Percentiles rank a stretch among this genome's conserved stretches.
Evolutionary conservation across 1,284 basidiomycete genomes (phyloP).

Genomic region (Marasmius sp.): DNA sequence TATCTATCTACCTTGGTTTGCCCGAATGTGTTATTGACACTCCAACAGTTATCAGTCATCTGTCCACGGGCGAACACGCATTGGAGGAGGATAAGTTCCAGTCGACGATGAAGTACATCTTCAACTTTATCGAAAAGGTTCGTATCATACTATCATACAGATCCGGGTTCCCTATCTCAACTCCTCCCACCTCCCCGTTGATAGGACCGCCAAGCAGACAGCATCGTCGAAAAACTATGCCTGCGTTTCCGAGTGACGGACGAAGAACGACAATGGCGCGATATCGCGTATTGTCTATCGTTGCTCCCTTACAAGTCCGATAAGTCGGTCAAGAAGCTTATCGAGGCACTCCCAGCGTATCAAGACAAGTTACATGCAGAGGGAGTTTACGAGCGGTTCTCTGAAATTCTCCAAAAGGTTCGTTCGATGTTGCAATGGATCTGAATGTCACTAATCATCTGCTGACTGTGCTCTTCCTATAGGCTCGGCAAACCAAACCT

Average conservation of each 20-base stretch:
- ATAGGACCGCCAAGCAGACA: constrained; percentile 94
- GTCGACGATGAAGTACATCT: constrained; percentile 93
- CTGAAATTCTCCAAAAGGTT: constrained; percentile 76
- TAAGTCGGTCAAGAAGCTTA: constrained; percentile 92
- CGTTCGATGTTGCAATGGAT: constrained; percentile 1
- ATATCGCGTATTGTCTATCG: constrained; percentile 95
- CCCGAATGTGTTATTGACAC: constrained; percentile 3
- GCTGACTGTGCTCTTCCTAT: constrained; percentile 1
- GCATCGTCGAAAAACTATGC: constrained; percentile 92
- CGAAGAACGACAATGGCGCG: constrained; percentile 94
- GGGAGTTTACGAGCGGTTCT: constrained; percentile 81
- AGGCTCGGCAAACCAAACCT: constrained; percentile 84
- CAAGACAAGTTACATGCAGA: constrained; percentile 95
- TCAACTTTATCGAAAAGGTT: constrained; percentile 96
- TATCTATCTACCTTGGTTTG: neutral
- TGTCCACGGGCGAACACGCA: constrained; percentile 91
- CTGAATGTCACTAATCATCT: neutral
- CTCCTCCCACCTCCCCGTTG: neutral
- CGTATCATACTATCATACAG: constrained; percentile 10
- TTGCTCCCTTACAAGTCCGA: constrained; percentile 97
- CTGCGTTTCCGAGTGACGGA: constrained; percentile 90
- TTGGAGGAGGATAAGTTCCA: constrained; percentile 93
- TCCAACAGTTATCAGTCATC: constrained; percentile 82
- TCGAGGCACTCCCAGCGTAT: constrained; percentile 89
- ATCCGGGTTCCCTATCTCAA: neutral